Evolutionary conservation across 805 yeast genomes (phyloP).

Genomic region (Wickerhamiella lipophila): DNA sequence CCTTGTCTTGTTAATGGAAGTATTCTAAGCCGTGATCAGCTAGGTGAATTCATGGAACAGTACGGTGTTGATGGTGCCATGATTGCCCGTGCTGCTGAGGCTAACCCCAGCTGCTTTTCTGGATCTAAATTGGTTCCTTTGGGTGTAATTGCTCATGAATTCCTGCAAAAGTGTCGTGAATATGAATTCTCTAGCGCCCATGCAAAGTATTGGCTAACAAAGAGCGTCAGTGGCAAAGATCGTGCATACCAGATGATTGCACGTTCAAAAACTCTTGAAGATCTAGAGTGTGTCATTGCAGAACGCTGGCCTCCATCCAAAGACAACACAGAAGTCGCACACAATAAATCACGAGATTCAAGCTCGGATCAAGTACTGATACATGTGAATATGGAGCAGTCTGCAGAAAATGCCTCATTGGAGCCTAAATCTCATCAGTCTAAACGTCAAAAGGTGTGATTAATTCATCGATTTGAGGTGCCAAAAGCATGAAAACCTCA

Average conservation of each 20-base stretch:
- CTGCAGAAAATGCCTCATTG: background rate
- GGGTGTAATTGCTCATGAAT: constrained; percentile 39
- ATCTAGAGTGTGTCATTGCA: constrained; percentile 12
- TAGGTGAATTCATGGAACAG: constrained; percentile 36
- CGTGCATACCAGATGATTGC: constrained; percentile 45
- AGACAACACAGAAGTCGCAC: background rate
- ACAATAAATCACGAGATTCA: too few species aligned
- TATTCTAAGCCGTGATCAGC: constrained; percentile 44
- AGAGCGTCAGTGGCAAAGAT: constrained; percentile 68
- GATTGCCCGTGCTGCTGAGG: constrained; percentile 87
- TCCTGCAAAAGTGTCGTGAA: constrained; percentile 38
- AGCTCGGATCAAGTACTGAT: background rate
- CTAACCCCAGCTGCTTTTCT: constrained; percentile 65
- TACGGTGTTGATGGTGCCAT: constrained; percentile 65
- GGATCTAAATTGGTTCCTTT: constrained; percentile 15
- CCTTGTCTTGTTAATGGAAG: constrained; percentile 77
- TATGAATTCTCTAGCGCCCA: constrained; percentile 56
- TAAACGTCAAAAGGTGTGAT: background rate
- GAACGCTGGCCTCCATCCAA: background rate
- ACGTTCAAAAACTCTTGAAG: constrained; percentile 40
- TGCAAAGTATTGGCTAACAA: constrained; percentile 66
- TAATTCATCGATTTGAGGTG: too few species aligned
- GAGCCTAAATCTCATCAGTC: background rate
- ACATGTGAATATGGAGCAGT: background rate
- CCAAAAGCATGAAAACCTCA: too few species aligned